phyloP scores from a whole-genome alignment of 2,329 filamentous ascomycete genomes.

The Exophiala xenobiotica region DNA sequence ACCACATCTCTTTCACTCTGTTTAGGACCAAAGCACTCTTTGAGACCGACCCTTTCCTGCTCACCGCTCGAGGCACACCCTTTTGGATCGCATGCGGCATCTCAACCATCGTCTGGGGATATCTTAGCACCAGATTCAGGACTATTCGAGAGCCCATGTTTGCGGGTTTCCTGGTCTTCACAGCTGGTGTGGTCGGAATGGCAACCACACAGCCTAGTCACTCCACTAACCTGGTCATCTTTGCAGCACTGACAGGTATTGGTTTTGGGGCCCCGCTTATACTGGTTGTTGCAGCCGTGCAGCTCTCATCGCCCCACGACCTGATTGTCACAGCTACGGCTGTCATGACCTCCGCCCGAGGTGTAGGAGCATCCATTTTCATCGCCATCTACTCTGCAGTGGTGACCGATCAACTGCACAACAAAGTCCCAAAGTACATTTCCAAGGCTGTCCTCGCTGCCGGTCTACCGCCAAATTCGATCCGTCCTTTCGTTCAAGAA shows the following conservation, averaged over 20 bases:
- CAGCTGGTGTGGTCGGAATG: conserved; percentile 1
- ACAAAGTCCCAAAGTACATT: background rate
- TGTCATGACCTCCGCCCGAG: conserved; percentile 14
- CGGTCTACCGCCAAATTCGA: background rate
- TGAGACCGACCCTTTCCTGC: conserved; percentile 18
- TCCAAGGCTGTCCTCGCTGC: background rate
- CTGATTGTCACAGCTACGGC: conserved; percentile 16
- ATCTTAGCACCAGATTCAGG: conserved; percentile 10
- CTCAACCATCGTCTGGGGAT: conserved; percentile 12
- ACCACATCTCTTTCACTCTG: no score
- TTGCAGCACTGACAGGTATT: background rate
- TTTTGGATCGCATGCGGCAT: conserved; percentile 11
- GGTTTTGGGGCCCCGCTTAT: background rate
- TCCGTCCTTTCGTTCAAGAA: background rate
- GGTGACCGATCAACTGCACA: conserved; percentile 5
- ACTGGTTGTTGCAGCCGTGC: conserved; percentile 13
- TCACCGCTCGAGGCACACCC: conserved; percentile 7
- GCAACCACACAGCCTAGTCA: conserved; percentile 11
- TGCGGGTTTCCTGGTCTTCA: conserved; percentile 5
- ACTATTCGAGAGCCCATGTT: conserved; percentile 18
- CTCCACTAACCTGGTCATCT: background rate
- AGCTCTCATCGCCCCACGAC: conserved; percentile 11
- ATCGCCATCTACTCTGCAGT: conserved; percentile 18
- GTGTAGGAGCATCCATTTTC: conserved; percentile 12
- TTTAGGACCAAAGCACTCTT: conserved; percentile 11